phyloP scores from a whole-genome alignment of 169 alveolate species.

The Condylostoma magnum region DNA sequence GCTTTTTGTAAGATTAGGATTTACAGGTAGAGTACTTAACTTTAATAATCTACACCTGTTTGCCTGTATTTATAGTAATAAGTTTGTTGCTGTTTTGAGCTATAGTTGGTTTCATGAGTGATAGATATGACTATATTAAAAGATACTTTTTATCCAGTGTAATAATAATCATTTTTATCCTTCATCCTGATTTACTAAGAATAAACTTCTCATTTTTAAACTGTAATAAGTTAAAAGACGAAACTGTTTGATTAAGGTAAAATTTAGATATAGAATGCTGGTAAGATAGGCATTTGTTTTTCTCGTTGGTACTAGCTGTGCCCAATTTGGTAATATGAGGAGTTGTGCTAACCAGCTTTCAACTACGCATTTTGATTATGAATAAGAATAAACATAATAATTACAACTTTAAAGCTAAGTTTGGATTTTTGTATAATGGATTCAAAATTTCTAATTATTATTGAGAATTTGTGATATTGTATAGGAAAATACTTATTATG shows the following conservation, averaged over 20 bases:
- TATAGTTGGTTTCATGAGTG: background rate
- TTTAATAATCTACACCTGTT: no score
- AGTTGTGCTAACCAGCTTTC: slow-evolving; percentile 41
- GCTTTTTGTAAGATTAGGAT: no score
- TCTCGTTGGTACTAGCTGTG: slow-evolving; percentile 34
- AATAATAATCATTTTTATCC: slow-evolving; percentile 40
- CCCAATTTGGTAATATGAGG: slow-evolving; percentile 50
- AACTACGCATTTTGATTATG: background rate
- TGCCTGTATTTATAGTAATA: background rate
- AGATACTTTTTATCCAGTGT: slow-evolving; percentile 30
- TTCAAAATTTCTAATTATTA: slow-evolving; percentile 24
- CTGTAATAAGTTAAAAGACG: slow-evolving; percentile 33
- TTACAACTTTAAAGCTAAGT: background rate
- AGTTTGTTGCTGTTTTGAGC: background rate
- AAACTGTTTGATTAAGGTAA: background rate
- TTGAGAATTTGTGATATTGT: slow-evolving; percentile 47
- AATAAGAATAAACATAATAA: slow-evolving; percentile 6
- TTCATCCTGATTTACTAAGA: slow-evolving; percentile 45
- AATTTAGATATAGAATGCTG: slow-evolving; percentile 41
- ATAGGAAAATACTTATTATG: slow-evolving; percentile 35
- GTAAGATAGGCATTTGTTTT: slow-evolving; percentile 35
- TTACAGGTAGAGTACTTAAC: no score
- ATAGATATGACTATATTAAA: background rate
- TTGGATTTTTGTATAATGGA: slow-evolving; percentile 48
- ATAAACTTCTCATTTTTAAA: slow-evolving; percentile 31